These are phyloP conservation scores for Ailanthus altissimus DNA, from an alignment of 345 rosid genomes.

Conservation along the genomic window DNA sequence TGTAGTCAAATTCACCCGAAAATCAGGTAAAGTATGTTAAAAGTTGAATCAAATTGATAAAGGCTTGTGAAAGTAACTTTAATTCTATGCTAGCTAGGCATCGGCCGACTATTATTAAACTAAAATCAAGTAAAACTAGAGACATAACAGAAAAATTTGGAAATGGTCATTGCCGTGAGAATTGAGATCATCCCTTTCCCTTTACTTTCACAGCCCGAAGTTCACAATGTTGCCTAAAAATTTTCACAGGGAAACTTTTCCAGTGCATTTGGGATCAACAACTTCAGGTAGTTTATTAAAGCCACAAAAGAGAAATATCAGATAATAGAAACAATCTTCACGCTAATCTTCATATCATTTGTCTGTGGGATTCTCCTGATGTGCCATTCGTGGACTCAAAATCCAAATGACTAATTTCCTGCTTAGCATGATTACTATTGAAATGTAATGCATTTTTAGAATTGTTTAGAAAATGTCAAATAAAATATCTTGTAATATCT, in stretches of 20 bases:
- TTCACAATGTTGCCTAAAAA: background rate
- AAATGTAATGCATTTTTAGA: too few species aligned
- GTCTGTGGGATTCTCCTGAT: background rate
- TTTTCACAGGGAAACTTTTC: background rate
- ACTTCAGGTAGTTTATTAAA: background rate
- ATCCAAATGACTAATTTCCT: background rate
- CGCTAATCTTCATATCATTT: background rate
- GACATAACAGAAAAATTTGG: background rate
- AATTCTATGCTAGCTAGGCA: background rate
- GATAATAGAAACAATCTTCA: background rate
- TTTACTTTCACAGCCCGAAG: background rate
- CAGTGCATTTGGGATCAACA: background rate
- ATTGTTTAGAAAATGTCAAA: too few species aligned
- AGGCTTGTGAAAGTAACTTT: too few species aligned
- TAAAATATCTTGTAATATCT: too few species aligned
- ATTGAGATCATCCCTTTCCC: background rate
- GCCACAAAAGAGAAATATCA: background rate
- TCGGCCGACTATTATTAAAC: background rate
- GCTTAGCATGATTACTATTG: background rate
- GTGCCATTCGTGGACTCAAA: background rate
- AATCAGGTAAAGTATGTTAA: background rate
- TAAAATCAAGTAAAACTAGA: background rate
- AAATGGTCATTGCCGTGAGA: background rate
- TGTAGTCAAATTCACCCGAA: background rate
- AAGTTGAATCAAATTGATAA: too few species aligned